These are phyloP conservation scores for Cutaneotrichosporon mucoides DNA, from an alignment of 1,284 basidiomycete genomes.

Conservation along the genomic window DNA sequence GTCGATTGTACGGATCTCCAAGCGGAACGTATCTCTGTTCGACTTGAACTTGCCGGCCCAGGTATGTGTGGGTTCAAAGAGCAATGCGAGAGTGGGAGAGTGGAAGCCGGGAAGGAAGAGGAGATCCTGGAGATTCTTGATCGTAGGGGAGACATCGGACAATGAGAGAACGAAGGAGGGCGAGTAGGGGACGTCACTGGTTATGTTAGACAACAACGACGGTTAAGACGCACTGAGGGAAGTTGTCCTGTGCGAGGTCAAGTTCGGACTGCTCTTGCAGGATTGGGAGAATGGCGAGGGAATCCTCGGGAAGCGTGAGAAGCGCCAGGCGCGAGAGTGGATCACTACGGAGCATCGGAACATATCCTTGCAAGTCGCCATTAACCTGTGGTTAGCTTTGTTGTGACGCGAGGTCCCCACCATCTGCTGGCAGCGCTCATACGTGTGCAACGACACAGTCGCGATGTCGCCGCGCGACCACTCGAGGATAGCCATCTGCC, in stretches of 20 bases:
- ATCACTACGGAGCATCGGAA: conserved; percentile 70
- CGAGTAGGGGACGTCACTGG: conserved; percentile 78
- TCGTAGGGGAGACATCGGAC: conserved; percentile 47
- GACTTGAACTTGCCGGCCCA: conserved; percentile 71
- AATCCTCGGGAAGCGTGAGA: conserved; percentile 78
- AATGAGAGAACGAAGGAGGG: conserved; percentile 83
- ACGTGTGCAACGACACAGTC: conserved; percentile 95
- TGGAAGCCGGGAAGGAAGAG: conserved; percentile 91
- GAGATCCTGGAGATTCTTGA: conserved; percentile 82
- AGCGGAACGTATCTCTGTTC: conserved; percentile 63
- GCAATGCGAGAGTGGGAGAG: conserved; percentile 86
- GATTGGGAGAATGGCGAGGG: conserved; percentile 87
- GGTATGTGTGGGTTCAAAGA: conserved; percentile 80
- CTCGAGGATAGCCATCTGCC: conserved; percentile 89
- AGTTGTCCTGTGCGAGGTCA: conserved; percentile 70
- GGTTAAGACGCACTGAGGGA: conserved; percentile 54
- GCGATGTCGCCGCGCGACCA: conserved; percentile 75
- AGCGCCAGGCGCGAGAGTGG: conserved; percentile 80
- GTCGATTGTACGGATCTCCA: conserved; percentile 88
- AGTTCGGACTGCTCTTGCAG: conserved; percentile 82
- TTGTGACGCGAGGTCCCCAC: conserved; percentile 45
- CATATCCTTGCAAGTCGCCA: conserved; percentile 64
- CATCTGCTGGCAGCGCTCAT: conserved; percentile 87
- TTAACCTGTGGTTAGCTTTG: conserved; percentile 42
- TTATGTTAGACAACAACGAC: conserved; percentile 1